phyloP scores from a whole-genome alignment of 768 basidiomycete species.

The Amanita polypyramis region DNA sequence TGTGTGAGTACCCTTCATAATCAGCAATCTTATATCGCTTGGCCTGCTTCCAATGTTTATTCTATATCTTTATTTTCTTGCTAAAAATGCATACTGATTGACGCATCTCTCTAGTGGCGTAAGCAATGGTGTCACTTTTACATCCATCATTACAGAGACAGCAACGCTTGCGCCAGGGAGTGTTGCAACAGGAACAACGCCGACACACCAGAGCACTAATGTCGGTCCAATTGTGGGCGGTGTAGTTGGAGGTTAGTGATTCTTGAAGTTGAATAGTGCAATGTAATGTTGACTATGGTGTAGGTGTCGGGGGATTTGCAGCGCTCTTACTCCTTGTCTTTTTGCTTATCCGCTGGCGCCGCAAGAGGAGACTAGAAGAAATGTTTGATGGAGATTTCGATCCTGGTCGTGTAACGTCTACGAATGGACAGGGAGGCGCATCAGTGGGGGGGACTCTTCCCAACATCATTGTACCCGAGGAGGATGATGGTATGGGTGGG shows the following conservation, averaged over 20 bases:
- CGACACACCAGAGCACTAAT: constrained; percentile 9
- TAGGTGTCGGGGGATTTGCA: constrained; percentile 21
- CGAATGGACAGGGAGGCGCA: constrained; percentile 7
- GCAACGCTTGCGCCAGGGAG: constrained; percentile 17
- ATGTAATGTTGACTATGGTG: constrained; percentile 1
- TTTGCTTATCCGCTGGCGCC: constrained; percentile 19
- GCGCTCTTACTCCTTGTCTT: constrained; percentile 14
- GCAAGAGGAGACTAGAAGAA: constrained; percentile 12
- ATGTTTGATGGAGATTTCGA: constrained; percentile 33
- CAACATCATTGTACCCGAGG: constrained; percentile 11
- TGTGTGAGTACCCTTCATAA: background rate
- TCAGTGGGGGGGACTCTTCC: constrained; percentile 10
- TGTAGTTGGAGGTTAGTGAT: constrained; percentile 33
- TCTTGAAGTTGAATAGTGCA: background rate
- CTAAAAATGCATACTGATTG: background rate
- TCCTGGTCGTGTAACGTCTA: constrained; percentile 19
- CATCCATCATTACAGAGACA: constrained; percentile 17
- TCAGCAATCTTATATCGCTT: too few relatives aligned
- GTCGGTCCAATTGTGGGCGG: constrained; percentile 40
- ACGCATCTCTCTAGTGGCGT: background rate
- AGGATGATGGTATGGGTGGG: constrained; percentile 28
- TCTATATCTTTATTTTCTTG: background rate
- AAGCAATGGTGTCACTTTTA: constrained; percentile 20
- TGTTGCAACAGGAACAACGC: constrained; percentile 10
- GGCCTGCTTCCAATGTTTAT: background rate